Evolutionary conservation across 2,329 filamentous ascomycete species (phyloP), one percentile per base, ranked within the genome.

Genomic region (Fusarium ambrosium): DNA sequence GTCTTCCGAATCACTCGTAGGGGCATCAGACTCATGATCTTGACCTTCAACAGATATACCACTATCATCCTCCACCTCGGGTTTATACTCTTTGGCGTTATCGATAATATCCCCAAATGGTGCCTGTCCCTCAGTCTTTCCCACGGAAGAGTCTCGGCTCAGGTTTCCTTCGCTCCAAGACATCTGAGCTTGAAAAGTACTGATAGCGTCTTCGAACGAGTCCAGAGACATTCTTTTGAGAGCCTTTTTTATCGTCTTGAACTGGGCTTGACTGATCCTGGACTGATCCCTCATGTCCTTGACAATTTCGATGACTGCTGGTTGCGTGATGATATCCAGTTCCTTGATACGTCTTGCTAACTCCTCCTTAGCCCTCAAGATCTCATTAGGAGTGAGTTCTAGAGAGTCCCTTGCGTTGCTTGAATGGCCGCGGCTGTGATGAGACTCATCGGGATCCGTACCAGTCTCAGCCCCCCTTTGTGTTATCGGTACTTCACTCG

Each of bases 341-440:
- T 27, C 45, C 24, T 18, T 51, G 4, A 51, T 14, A 51, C 22
- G 22, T 16, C 2, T 51, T 22, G 45, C 10, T 22, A 51, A 27
- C 24, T 51, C 45, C 6, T 51, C 36, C 14, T 37, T 16, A 18
- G 6, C 14, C 14, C 36, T 37, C 13, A 37, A 3, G 2, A 16
- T 37, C 36, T 37, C 36, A 37, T 18, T 37, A 0, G 14, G 13
- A 27, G 22, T 0, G 22, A 13, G 16, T 14, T 27, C 45, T 51
- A 4, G 20, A 27, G 16, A 51, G 45, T 51, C 16, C 13, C 22
- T 27, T 51, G 6, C 22, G 13, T 51, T 3, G 20, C 24, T 13
- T 27, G 10, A 13, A 5, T 27, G 3, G 10, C 16, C 1, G 6
- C 22, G n/a, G 1, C 3, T 1, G 1, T 37, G 14, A 18, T 37